Evolutionary conservation across 208 protist genomes (phyloP), one percentile per base, ranked within the genome.

Genomic region (Leishmania mexicana): DNA sequence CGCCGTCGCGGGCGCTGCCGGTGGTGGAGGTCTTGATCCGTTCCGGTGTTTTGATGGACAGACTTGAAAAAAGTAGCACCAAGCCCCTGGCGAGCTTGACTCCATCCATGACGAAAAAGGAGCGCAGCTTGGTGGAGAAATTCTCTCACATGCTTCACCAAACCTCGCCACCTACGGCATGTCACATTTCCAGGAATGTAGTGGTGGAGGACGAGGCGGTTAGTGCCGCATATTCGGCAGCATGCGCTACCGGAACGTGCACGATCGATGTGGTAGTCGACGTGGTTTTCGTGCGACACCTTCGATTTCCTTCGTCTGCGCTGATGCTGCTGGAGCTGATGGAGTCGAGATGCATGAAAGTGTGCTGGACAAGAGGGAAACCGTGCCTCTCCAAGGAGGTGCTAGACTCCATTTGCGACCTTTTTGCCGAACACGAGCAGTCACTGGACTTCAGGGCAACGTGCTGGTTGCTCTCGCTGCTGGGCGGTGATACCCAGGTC

Each of bases 91-190:
- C 60, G 67, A 87, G 77, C 47, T 90, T 93, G 89, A 67, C 85
- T 11, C 88, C 92, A 10, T 87, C 83, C n/a, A 93, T 95, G 88
- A 95, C 92, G 31, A 75, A 19, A 40, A 85, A 81, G n/a, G 92
- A 95, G 80, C 79, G 79, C 31, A 74, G 83, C 21, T 76, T 91
- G 24, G 81, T 95, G 35, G 40, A 82, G 28, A 90, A 81, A 53
- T 82, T 89, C 42, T 86, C 89, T 1, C 75, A 70, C 0, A 89
- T 77, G 76, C 81, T 67, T 31, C 90, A 83, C 67, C 75, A 58
- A 58, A 49, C 49, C 42, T n/a, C 7, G 35, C 13, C 49, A 51
- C 38, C 65, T 19, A 24, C 78, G 42, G 60, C 28, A 57, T 45
- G 68, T 3, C 47, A 40, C 31, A 11, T 51, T 19, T 40, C n/a